Conservation (phyloP, 2,329 filamentous ascomycete genomes). For the Coniella lustricola region DNA sequence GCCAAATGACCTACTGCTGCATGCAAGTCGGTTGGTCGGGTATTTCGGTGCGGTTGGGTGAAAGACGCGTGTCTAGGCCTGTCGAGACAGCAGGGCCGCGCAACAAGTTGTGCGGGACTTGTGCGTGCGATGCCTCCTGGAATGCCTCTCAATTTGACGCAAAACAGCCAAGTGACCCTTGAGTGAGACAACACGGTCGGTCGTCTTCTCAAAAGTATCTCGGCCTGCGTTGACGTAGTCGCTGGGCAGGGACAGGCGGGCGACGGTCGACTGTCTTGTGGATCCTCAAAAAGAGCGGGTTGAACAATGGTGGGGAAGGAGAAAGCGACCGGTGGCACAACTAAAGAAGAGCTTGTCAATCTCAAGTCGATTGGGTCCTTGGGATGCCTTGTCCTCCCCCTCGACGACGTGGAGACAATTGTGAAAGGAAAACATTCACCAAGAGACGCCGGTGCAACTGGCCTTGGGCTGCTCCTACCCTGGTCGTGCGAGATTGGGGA, state of each 20-base stretch:
- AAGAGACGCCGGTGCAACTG: too few relatives aligned
- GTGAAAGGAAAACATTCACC: too few relatives aligned
- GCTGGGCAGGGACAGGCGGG: slow-evolving; percentile 2
- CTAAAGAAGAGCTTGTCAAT: not conserved
- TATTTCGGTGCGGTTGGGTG: not conserved
- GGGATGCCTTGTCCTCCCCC: not conserved
- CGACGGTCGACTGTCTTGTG: slow-evolving; percentile 8
- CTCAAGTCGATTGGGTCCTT: not conserved
- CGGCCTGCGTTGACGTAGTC: slow-evolving; percentile 11
- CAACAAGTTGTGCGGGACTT: not conserved
- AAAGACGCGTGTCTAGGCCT: not conserved
- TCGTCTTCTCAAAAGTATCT: slow-evolving; percentile 7
- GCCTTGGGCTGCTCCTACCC: too few relatives aligned
- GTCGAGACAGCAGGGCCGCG: slow-evolving; percentile 6
- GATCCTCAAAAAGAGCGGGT: slow-evolving; percentile 8
- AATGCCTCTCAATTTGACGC: slow-evolving; percentile 1
- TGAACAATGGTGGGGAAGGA: slow-evolving; percentile 12
- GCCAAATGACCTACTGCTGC: not conserved
- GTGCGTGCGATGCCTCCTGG: not conserved
- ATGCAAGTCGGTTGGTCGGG: slow-evolving; percentile 1
- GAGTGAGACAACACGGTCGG: slow-evolving; percentile 2
- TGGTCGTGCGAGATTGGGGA: too few relatives aligned
- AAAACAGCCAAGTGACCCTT: not conserved
- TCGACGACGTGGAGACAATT: too few relatives aligned
- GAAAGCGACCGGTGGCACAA: slow-evolving; percentile 2